Base-by-base conservation (phyloP, 371 early-diverging fungal genomes). In the Rhizopus sp. region DNA sequence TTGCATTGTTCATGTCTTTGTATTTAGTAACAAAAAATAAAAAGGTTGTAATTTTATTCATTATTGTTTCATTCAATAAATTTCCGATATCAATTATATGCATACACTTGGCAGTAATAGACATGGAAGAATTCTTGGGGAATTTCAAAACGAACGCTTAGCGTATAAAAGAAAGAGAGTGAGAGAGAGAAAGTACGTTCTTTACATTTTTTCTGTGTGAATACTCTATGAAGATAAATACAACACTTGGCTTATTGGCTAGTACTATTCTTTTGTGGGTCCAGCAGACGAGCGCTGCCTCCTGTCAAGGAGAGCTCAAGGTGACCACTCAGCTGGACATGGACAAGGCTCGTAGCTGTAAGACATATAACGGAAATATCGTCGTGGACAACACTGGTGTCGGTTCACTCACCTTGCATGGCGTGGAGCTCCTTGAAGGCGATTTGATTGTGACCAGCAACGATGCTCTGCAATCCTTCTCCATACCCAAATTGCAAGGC, bases 381-480 rank as follows among this genome's bases (percentile, higher is more conserved):
- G 54, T 67, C 10, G 63, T 84, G 15, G 67, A 73, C 38, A 60
- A 61, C 15, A 37, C 68, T 8, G 61, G 48, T 35, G 62, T 53
- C 2, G 5, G 56, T 8, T 47, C 57, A 10, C 31, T 77, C 5
- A 64, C 51, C 3, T 48, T 80, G 15, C 42, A 72, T 4, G 66
- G 68, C 10, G 62, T 84, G 15, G 71, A 66, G 32, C 33, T 61
- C 2, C 17, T 84, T 30, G 51, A 64, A 17, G 83, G 83, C 0
- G 70, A 81, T 45, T 58, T 84, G 47, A 52, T 66, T 12, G 59
- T 84, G 30, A 57, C 53, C 3, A 74, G 78, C 55, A 80, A 78
- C 49, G 52, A 65, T 6, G 71, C 47, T 17, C 62, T 82, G 39
- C 64, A 63, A 1, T 50, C 60, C 2, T 32, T 85, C 4, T 35